These are phyloP conservation scores for Penicillium olsonii DNA, from an alignment of 2,329 filamentous ascomycete species.

Conservation along the genomic window DNA sequence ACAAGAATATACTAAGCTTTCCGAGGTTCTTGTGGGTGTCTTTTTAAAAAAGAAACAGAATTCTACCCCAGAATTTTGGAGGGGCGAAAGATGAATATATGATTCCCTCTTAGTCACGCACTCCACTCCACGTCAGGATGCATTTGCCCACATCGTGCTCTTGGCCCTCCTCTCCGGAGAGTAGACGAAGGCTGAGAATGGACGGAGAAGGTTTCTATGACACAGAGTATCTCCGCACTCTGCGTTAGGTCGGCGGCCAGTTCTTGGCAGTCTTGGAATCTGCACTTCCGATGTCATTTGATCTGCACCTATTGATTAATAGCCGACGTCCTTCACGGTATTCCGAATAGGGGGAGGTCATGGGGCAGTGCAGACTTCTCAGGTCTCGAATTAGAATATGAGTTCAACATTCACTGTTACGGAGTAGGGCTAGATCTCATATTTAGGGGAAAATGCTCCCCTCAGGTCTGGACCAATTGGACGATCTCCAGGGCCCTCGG, in stretches of 20 bases:
- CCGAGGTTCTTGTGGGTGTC: neutral
- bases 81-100: slow-evolving; percentile 6
- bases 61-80: slow-evolving; percentile 21
- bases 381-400: neutral
- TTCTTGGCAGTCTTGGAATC: slow-evolving; percentile 9
- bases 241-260: neutral
- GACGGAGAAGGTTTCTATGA: slow-evolving; percentile 10
- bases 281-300: slow-evolving; percentile 11
- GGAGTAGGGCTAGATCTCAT: no score
- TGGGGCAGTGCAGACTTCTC: neutral
- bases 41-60: neutral
- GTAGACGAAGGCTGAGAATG: neutral
- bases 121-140: slow-evolving; percentile 9
- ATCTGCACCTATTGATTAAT: slow-evolving; percentile 2
- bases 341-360: neutral
- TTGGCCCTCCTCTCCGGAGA: slow-evolving; percentile 2
- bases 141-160: slow-evolving; percentile 2
- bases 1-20: neutral
- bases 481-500: neutral
- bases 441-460: no score
- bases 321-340: neutral
- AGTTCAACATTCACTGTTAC: neutral
- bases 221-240: slow-evolving; percentile 6
- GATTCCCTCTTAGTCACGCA: slow-evolving; percentile 18
- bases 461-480: neutral